These are phyloP conservation scores for Limonium bicolor DNA, from an alignment of 148 eudicot genomes.

Conservation along the genomic window DNA sequence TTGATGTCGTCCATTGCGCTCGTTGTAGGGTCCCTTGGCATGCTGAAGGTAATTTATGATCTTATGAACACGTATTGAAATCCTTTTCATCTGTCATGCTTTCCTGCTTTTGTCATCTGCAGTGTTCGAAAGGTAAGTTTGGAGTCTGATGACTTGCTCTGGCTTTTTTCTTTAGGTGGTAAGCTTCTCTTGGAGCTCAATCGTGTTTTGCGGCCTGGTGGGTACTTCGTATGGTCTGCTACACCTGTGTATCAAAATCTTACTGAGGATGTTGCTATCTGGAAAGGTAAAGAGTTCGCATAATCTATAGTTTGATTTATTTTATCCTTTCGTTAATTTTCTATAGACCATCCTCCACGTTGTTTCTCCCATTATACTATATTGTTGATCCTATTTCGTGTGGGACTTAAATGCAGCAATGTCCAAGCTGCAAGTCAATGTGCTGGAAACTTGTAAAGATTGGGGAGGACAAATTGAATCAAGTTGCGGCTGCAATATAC, in stretches of 20 bases:
- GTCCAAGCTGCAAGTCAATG: constrained; percentile 40
- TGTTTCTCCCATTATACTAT: too few relatives aligned
- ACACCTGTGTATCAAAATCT: constrained; percentile 59
- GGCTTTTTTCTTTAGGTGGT: constrained; percentile 54
- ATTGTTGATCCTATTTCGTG: not conserved
- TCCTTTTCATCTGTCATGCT: too few relatives aligned
- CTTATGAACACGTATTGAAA: too few relatives aligned
- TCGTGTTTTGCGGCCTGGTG: constrained; percentile 66
- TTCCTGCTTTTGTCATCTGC: too few relatives aligned
- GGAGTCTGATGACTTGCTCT: too few relatives aligned
- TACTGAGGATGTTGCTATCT: constrained; percentile 36
- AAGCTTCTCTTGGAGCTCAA: constrained; percentile 64
- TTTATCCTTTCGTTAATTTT: not conserved
- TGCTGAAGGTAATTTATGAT: constrained; percentile 50
- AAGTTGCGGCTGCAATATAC: constrained; percentile 48
- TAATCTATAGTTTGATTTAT: too few relatives aligned
- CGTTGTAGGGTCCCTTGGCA: constrained; percentile 96
- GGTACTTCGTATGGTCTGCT: constrained; percentile 76
- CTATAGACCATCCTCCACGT: too few relatives aligned
- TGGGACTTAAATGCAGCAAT: constrained; percentile 29
- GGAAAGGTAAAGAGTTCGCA: constrained; percentile 22
- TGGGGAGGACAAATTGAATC: constrained; percentile 31
- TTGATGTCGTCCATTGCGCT: constrained; percentile 88
- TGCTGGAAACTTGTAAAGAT: constrained; percentile 51
- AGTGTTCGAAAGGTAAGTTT: too few relatives aligned